phyloP scores from a whole-genome alignment of 306 rosid species.

The Senna tora region DNA sequence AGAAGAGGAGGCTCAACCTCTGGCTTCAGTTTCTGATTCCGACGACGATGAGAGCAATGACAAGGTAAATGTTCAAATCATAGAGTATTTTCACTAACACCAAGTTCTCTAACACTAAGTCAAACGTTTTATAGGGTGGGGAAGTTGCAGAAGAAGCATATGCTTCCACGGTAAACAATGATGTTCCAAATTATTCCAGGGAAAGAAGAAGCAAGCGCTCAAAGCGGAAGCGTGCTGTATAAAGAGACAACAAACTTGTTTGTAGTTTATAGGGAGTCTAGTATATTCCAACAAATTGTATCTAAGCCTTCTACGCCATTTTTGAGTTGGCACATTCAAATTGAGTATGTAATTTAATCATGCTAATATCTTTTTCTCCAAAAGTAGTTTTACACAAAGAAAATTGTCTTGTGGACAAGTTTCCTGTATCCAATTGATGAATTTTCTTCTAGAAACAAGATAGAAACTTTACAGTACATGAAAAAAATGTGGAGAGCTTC shows the following conservation, averaged over 20 bases:
- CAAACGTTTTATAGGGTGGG: constrained; percentile 56
- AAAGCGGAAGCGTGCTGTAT: constrained; percentile 85
- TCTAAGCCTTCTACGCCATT: constrained; percentile 35
- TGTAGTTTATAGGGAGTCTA: constrained; percentile 70
- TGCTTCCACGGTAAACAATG: constrained; percentile 58
- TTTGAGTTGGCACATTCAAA: constrained; percentile 58
- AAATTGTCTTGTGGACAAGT: constrained; percentile 19
- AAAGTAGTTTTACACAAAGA: constrained; percentile 23
- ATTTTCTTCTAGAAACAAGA: constrained; percentile 2
- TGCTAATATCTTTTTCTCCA: constrained; percentile 16
- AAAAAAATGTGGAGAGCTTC: not conserved
- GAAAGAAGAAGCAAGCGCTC: constrained; percentile 96
- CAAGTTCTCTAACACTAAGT: constrained; percentile 43
- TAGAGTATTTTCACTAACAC: too few species aligned
- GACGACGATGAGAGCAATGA: constrained; percentile 58
- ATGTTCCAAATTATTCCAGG: constrained; percentile 59
- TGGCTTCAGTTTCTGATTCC: constrained; percentile 58
- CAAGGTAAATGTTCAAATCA: constrained; percentile 56
- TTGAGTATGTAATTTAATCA: constrained; percentile 48
- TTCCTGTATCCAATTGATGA: not conserved
- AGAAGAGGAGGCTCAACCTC: constrained; percentile 61
- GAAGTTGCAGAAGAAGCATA: constrained; percentile 66
- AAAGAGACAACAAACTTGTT: constrained; percentile 47
- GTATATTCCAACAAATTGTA: constrained; percentile 63
- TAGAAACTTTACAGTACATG: not conserved